These are phyloP conservation scores for Scytalidium lignicola DNA, from an alignment of 2,329 filamentous ascomycete genomes.

Conservation along the genomic window DNA sequence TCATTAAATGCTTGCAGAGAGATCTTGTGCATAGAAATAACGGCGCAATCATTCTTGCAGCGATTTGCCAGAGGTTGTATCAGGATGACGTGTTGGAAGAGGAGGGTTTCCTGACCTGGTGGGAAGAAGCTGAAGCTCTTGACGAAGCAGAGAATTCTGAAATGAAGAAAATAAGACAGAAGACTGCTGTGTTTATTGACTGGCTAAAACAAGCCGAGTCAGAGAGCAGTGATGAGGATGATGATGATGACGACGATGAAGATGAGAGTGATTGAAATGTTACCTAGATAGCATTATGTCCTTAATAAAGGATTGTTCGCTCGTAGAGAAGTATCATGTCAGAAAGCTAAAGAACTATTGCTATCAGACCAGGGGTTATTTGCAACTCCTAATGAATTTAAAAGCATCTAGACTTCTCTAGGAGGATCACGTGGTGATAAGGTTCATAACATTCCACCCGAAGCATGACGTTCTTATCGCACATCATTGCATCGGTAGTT, in stretches of 20 bases:
- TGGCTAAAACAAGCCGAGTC: conserved; percentile 75
- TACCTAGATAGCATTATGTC: no score
- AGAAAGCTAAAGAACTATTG: no score
- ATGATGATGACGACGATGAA: conserved; percentile 59
- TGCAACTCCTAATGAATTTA: no score
- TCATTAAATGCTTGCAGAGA: conserved; percentile 75
- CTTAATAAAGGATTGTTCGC: no score
- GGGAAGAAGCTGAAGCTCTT: conserved; percentile 56
- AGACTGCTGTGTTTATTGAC: conserved; percentile 75
- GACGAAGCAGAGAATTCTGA: conserved; percentile 61
- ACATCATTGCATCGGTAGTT: not conserved
- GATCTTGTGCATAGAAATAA: conserved; percentile 64
- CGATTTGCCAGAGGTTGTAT: conserved; percentile 79
- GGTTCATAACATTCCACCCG: not conserved
- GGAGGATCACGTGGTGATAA: not conserved
- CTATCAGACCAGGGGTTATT: no score
- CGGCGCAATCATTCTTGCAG: conserved; percentile 66
- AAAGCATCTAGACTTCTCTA: no score
- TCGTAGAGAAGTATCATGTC: no score
- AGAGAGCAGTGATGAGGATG: conserved; percentile 64
- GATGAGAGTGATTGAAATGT: conserved; percentile 43
- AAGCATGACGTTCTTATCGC: not conserved
- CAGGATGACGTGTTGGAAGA: conserved; percentile 81
- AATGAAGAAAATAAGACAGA: conserved; percentile 65
- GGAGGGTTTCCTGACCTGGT: conserved; percentile 85